Conservation (phyloP, 2,329 filamentous ascomycete genomes). For the Scortechinia acanthostroma region DNA sequence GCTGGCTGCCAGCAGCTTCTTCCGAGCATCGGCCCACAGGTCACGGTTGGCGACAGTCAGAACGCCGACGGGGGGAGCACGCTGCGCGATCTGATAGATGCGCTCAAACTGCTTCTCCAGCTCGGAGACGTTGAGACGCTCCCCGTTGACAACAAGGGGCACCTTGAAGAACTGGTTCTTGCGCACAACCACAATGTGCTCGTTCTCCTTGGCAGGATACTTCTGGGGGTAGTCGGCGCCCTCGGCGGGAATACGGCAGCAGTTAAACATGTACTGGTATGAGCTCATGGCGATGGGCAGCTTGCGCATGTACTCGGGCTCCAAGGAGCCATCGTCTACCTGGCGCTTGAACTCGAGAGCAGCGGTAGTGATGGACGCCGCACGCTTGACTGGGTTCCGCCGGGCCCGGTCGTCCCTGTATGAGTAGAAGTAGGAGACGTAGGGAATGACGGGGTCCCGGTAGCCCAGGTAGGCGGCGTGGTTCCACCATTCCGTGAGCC, state of each 20-base stretch:
- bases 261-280: constrained; percentile 4
- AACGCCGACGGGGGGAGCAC: background rate
- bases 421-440: constrained; percentile 32
- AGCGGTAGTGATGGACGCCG: background rate
- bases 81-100: background rate
- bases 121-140: constrained; percentile 1
- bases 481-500: constrained; percentile 65
- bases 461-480: constrained; percentile 49
- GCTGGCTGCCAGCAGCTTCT: background rate
- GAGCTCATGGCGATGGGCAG: background rate
- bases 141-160: background rate
- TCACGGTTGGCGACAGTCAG: background rate
- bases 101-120: background rate
- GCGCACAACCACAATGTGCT: constrained; percentile 2
- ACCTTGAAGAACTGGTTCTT: constrained; percentile 3
- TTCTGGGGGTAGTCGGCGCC: background rate
- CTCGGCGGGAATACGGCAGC: background rate
- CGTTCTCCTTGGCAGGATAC: background rate
- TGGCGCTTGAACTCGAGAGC: constrained; percentile 3
- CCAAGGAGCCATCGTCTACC: constrained; percentile 3
- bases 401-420: constrained; percentile 36
- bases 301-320: constrained; percentile 3
- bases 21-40: background rate
- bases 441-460: constrained; percentile 7
- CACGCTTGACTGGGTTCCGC: constrained; percentile 1